phyloP scores from a whole-genome alignment of 2,329 filamentous ascomycete species.

The Hymenotorrendiella dingleyae region DNA sequence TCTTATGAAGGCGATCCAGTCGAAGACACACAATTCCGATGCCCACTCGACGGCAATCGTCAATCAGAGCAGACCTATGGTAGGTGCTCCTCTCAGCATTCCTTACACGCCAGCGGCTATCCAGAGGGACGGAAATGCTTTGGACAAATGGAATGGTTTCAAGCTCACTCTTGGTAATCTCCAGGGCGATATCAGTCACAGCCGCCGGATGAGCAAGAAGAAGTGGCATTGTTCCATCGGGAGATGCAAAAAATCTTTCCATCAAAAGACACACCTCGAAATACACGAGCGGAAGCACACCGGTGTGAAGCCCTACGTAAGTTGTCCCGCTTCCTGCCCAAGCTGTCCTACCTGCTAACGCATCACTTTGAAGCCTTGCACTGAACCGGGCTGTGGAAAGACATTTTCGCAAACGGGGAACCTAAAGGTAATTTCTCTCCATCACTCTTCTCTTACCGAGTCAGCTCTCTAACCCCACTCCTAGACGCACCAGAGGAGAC shows the following conservation, averaged over 20 bases:
- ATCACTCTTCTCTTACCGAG: background rate
- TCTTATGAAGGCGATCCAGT: conserved; percentile 83
- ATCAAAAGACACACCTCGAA: conserved; percentile 87
- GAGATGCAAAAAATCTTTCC: conserved; percentile 75
- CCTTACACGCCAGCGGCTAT: conserved; percentile 20
- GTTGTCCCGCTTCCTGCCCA: conserved; percentile 31
- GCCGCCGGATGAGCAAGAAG: conserved; percentile 37
- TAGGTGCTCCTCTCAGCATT: conserved; percentile 27
- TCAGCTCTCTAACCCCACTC: background rate
- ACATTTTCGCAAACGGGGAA: conserved; percentile 88
- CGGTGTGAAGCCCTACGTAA: conserved; percentile 82
- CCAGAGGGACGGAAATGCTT: conserved; percentile 10
- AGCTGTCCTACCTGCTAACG: conserved; percentile 22
- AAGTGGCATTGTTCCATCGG: conserved; percentile 68
- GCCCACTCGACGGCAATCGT: conserved; percentile 19
- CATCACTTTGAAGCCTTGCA: conserved; percentile 44
- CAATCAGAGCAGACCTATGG: conserved; percentile 18
- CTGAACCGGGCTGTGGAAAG: conserved; percentile 65
- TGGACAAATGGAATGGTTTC: conserved; percentile 3
- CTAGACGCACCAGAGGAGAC: conserved; percentile 78
- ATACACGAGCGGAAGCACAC: conserved; percentile 87
- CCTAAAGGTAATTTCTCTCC: conserved; percentile 58
- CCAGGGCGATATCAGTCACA: conserved; percentile 17
- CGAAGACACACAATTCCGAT: conserved; percentile 45
- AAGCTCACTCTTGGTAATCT: conserved; percentile 20